Percentiles rank a stretch among this genome's conserved stretches.
These are phyloP conservation scores for Hymenotorrendiella dingleyae DNA, from an alignment of 2,329 filamentous ascomycete genomes.

Conservation along the genomic window DNA sequence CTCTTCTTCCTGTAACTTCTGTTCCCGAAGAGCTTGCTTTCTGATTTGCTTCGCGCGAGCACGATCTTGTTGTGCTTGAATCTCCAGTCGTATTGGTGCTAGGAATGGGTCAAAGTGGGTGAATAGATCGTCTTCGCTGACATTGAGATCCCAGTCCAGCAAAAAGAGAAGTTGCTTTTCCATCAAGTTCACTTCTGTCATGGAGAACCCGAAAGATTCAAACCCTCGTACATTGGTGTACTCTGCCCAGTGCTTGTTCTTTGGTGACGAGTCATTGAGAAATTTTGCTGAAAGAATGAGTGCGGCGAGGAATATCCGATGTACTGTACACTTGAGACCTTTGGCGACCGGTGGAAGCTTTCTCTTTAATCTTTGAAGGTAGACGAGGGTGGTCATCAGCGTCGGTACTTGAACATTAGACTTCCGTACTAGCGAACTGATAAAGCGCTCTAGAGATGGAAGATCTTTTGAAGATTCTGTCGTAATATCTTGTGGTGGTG, in stretches of 20 bases:
- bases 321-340: slow-evolving; percentile 91
- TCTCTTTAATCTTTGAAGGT: slow-evolving; percentile 76
- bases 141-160: slow-evolving; percentile 87
- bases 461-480: slow-evolving; percentile 37
- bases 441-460: slow-evolving; percentile 84
- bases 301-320: slow-evolving; percentile 91
- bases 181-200: slow-evolving; percentile 98
- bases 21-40: slow-evolving; percentile 18
- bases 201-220: slow-evolving; percentile 78
- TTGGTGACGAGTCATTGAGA: slow-evolving; percentile 95
- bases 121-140: slow-evolving; percentile 81
- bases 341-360: slow-evolving; percentile 91
- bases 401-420: slow-evolving; percentile 97
- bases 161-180: slow-evolving; percentile 96
- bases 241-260: slow-evolving; percentile 99
- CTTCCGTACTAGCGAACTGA: slow-evolving; percentile 80
- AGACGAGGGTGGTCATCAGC: slow-evolving; percentile 93
- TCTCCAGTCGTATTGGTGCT: slow-evolving; percentile 66
- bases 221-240: slow-evolving; percentile 69
- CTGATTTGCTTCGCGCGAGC: slow-evolving; percentile 15
- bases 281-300: slow-evolving; percentile 91
- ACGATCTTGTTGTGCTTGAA: slow-evolving; percentile 30
- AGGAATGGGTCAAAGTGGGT: slow-evolving; percentile 83
- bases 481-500: slow-evolving; percentile 40
- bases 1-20: slow-evolving; percentile 19